Conservation (phyloP, 2,329 filamentous ascomycete genomes). For the Drechslerella coelobrocha region DNA sequence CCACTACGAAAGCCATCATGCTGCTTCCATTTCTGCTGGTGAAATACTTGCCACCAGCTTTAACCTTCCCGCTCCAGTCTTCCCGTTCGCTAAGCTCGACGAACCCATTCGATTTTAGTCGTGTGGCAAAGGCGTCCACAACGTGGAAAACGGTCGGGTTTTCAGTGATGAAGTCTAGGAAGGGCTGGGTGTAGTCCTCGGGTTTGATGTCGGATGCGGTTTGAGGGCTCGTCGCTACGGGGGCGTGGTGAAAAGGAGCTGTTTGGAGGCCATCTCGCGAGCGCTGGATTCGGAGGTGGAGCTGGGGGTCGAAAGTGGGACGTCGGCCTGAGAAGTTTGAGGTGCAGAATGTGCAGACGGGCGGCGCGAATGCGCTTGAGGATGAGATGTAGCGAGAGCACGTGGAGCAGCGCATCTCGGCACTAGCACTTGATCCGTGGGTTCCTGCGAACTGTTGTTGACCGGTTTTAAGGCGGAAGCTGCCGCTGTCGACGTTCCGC, state of each 20-base stretch:
- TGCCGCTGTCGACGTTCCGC: constrained; percentile 37
- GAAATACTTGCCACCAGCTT: constrained; percentile 86
- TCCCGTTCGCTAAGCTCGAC: constrained; percentile 77
- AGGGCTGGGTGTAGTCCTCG: constrained; percentile 78
- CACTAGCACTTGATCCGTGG: constrained; percentile 15
- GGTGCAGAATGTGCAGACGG: constrained; percentile 26
- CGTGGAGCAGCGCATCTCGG: constrained; percentile 36
- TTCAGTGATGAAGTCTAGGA: constrained; percentile 82
- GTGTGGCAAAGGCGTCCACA: constrained; percentile 76
- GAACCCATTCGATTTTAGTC: constrained; percentile 76
- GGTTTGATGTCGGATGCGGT: constrained; percentile 57
- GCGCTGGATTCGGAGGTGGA: background rate
- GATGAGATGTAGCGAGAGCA: constrained; percentile 47
- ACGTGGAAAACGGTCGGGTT: constrained; percentile 95
- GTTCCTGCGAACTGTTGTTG: constrained; percentile 21
- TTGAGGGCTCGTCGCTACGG: constrained; percentile 11
- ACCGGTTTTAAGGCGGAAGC: constrained; percentile 22
- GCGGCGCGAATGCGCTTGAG: constrained; percentile 12
- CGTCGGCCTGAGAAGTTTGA: constrained; percentile 22
- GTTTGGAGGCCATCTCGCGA: background rate
- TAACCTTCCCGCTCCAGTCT: constrained; percentile 74
- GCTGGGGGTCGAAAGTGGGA: constrained; percentile 3
- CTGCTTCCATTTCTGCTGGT: constrained; percentile 83
- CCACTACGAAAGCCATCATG: constrained; percentile 83
- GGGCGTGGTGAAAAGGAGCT: background rate